These are phyloP conservation scores for Candida ascalaphidarum DNA, from an alignment of 805 yeast genomes.

Conservation along the genomic window DNA sequence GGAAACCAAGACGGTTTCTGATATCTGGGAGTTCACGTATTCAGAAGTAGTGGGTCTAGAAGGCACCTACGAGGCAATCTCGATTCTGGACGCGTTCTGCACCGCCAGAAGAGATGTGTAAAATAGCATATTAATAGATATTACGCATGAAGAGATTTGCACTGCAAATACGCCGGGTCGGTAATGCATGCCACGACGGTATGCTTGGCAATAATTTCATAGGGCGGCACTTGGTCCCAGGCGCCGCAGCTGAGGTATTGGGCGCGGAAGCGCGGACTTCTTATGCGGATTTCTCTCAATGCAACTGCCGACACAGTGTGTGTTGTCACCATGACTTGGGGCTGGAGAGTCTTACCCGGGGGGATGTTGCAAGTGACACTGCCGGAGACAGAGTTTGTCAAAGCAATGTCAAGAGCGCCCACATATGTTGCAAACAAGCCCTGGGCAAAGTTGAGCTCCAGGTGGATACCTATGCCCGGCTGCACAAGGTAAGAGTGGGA, in stretches of 20 bases:
- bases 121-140: no score
- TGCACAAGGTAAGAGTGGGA: no score
- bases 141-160: no score
- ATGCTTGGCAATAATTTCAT: no score
- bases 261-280: no score
- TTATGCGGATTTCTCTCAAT: no score
- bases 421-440: no score
- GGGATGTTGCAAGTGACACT: conserved; percentile 4
- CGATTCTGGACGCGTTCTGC: conserved; percentile 82
- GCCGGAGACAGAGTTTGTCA: conserved; percentile 5
- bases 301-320: no score
- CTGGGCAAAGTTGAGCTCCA: conserved; percentile 3
- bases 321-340: conserved; percentile 3
- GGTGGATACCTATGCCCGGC: conserved; percentile 4
- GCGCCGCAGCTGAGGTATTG: no score
- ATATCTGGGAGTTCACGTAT: conserved; percentile 62
- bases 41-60: conserved; percentile 72
- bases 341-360: conserved; percentile 6
- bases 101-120: conserved; percentile 8
- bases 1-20: conserved; percentile 55
- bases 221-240: no score
- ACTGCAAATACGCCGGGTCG: conserved; percentile 1
- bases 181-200: conserved; percentile 12
- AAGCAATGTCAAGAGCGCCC: no score
- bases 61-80: conserved; percentile 91